phyloP scores from a whole-genome alignment of 2,329 filamentous ascomycete genomes.

The Sclerotinia minor region DNA sequence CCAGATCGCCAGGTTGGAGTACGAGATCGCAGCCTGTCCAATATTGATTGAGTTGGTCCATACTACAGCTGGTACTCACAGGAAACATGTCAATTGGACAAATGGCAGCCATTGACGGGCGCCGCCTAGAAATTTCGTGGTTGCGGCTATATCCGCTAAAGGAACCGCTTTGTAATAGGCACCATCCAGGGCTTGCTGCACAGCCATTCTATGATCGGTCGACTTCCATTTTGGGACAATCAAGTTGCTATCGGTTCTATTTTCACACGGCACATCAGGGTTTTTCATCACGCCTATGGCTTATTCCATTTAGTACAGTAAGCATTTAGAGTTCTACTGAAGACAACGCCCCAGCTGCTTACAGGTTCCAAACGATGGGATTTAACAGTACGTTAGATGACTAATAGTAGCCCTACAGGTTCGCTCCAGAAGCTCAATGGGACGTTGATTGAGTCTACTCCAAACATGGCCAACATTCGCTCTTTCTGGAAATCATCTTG shows the following conservation, averaged over 20 bases:
- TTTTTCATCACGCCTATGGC: conserved; percentile 1
- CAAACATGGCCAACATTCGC: conserved; percentile 16
- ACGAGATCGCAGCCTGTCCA: conserved; percentile 20
- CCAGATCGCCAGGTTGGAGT: conserved; percentile 15
- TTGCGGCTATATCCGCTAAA: conserved; percentile 23
- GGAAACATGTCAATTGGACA: conserved; percentile 16
- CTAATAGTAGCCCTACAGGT: conserved; percentile 19
- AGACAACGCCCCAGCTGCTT: conserved; percentile 19
- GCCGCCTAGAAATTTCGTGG: conserved; percentile 21
- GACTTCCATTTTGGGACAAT: conserved; percentile 19
- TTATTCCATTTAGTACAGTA: conserved; percentile 16
- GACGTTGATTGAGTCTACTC: conserved; percentile 16
- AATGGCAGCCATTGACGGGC: conserved; percentile 16
- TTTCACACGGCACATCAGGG: conserved; percentile 21
- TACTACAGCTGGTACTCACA: conserved; percentile 20
- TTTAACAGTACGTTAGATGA: conserved; percentile 15
- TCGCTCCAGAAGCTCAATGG: not conserved
- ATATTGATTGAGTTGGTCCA: conserved; percentile 18
- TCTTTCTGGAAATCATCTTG: conserved; percentile 16
- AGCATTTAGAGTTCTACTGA: conserved; percentile 13
- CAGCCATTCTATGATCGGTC: conserved; percentile 20
- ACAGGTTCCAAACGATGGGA: conserved; percentile 20
- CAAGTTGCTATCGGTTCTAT: conserved; percentile 15
- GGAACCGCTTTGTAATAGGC: conserved; percentile 21
- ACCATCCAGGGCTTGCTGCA: conserved; percentile 19